Evolutionary conservation across 2,329 filamentous ascomycete species (phyloP), one percentile per base, ranked within the genome.

Genomic region (Neonectria coccinea): DNA sequence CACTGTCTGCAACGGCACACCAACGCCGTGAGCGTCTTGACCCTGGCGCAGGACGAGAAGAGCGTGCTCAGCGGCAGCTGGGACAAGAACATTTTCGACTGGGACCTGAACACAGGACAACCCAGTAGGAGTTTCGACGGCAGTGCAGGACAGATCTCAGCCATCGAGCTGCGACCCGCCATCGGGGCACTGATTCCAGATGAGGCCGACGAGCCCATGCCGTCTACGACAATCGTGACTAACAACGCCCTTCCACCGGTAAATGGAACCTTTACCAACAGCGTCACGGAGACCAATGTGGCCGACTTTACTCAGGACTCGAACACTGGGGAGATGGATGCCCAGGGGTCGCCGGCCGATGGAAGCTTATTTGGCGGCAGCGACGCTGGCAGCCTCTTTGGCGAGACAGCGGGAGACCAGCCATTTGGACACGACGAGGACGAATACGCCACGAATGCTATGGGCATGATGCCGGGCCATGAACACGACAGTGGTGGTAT

Each of bases 81-180:
- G 96, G 96, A 99, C 79, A 98, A 97, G 80, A 92, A 88, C 18
- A 90, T 98, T 1, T 87, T 94, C 57, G 94, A 98, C 76, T 99
- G 96, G 96, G 96, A 98, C 77, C 79, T 99, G 27, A 93, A 98
- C 73, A 96, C 89, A 1, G 96, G 96, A 0, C 85, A 91, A 72
- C 85, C 91, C 7, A 90, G 89, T 68, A 88, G 94, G 11, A 86
- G 86, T 5, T 99, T 96, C 74, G 89, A 91, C 51, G 91, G 91
- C 2, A 92, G 86, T 57, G 92, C 90, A 14, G 85, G 92, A 6
- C 96, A 99, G 76, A 94, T 98, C 64, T 96, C 93, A 2, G 89
- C 93, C 2, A 89, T 99, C 44, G 94, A 98, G 78, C 86, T 93
- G 62, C 87, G 96, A 3, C 95, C 96, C 2, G 84, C 91, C 57